A percentile compares a stretch with the other conserved stretches of the same genome.
These are phyloP conservation scores for Hypoxylon intermedium DNA, from an alignment of 495 filamentous ascomycete species.

Conservation along the genomic window DNA sequence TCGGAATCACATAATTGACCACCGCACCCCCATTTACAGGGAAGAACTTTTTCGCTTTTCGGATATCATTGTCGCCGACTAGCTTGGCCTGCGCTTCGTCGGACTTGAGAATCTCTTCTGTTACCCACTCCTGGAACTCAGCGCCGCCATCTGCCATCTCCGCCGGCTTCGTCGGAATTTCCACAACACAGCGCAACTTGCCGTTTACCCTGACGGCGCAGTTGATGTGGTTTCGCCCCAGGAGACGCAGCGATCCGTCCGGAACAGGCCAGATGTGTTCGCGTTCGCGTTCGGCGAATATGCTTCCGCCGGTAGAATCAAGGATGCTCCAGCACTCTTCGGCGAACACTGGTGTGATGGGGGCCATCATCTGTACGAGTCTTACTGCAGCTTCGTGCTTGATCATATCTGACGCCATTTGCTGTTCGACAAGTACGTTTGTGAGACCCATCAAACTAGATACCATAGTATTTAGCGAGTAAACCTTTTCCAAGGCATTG, in stretches of 20 bases:
- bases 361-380: conserved; percentile 74
- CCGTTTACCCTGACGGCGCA: conserved; percentile 81
- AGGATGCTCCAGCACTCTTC: conserved; percentile 81
- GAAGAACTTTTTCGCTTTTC: conserved; percentile 57
- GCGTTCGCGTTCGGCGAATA: conserved; percentile 57
- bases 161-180: conserved; percentile 56
- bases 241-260: conserved; percentile 54
- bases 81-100: conserved; percentile 60
- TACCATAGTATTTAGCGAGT: conserved; percentile 79
- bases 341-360: conserved; percentile 76
- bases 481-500: conserved; percentile 69
- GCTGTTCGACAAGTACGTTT: conserved; percentile 61
- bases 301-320: conserved; percentile 40
- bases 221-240: conserved; percentile 45
- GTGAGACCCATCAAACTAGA: conserved; percentile 82
- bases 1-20: conserved; percentile 64
- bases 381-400: conserved; percentile 46
- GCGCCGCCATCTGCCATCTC: conserved; percentile 35
- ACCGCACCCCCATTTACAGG: conserved; percentile 59
- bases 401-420: conserved; percentile 34
- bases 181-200: conserved; percentile 68
- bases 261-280: conserved; percentile 50
- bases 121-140: conserved; percentile 62
- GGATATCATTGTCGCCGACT: conserved; percentile 45
- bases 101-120: conserved; percentile 53